Evolutionary conservation across 371 early-diverging fungal genomes (phyloP), one percentile per base, ranked within the genome.

Genomic region (Dinochytrium kinnereticum): DNA sequence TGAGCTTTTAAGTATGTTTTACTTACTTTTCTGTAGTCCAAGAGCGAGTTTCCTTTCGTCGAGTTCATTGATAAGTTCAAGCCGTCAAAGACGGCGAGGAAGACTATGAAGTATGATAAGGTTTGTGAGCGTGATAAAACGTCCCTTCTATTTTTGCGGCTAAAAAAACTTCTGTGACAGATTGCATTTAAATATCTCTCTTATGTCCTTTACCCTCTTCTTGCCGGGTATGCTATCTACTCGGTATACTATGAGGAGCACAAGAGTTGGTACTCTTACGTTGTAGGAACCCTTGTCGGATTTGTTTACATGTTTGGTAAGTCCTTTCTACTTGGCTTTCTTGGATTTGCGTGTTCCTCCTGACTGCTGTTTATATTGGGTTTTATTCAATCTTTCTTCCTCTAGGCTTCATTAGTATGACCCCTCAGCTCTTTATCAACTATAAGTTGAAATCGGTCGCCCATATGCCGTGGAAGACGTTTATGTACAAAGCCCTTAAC

Each of bases 341-440:
- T n/a, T n/a, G n/a, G n/a, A n/a, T n/a, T n/a, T n/a, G n/a, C n/a
- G n/a, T n/a, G n/a, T n/a, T n/a, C n/a, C n/a, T n/a, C n/a, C n/a
- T n/a, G n/a, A n/a, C n/a, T n/a, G n/a, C n/a, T n/a, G n/a, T n/a
- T n/a, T n/a, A n/a, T n/a, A n/a, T n/a, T n/a, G n/a, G n/a, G n/a
- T n/a, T n/a, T n/a, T n/a, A n/a, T n/a, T n/a, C n/a, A n/a, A n/a
- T n/a, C n/a, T n/a, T n/a, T n/a, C n/a, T 91, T 81, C 87, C 90
- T 68, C 91, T 93, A 85, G 95, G 96, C 0, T 97, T 97, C 76
- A 92, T 96, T 71, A 91, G 91, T 71, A 94, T 96, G 95, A 90
- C 93, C 0, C 97, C 97, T 5, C 96, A 96, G 81, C 80, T 97
- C 59, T 95, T 94, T 78, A 95, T 97, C 86, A 97, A 97, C 84